Evolutionary conservation across 192 early-diverging fungal genomes (phyloP), one percentile per base, ranked within the genome.

Genomic region (Entomortierella beljakovae): DNA sequence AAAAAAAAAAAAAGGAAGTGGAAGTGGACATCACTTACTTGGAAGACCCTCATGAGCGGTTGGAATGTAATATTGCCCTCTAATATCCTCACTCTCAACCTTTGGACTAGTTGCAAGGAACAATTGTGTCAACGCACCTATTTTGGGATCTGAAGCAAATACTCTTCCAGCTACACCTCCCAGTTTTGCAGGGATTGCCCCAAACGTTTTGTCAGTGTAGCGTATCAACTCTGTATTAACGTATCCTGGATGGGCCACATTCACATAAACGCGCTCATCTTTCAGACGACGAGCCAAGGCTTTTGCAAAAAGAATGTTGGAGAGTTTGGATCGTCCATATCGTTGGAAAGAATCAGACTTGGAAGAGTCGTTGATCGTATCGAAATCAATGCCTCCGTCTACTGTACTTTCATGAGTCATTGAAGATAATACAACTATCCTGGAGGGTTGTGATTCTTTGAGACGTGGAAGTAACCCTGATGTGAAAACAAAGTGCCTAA

Each of bases 241-340:
- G 81, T 20, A 84, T 67, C 70, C 88, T 65, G 35, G 83, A 23
- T 64, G 58, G 13, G 51, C 84, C 61, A 22, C 28, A 35, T 69
- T 69, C 16, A 65, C 80, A 31, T 81, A 81, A 31, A 77, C 61
- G 1, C 61, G 22, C 35, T 71, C 54, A 9, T 68, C 66, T 15
- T 72, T 57, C 3, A 80, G 31, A 25, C 67, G 40, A 18, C 70
- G 61, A 34, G 64, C 53, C 6, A 66, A 42, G 28, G 52, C 64
- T 48, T 56, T 66, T 28, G 23, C 54, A 80, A 88, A 89, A 16
- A 84, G 63, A 34, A 85, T 53, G 48, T 86, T 88, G 48, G 85
- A 68, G 49, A 88, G 61, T 81, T 91, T 91, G 43, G 80, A 72
- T n/a, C 81, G 64, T 25, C 64, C 80, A 62, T 90, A 89, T 28